Conservation (phyloP, 441 rosid species). For the Corymbia calophylla region DNA sequence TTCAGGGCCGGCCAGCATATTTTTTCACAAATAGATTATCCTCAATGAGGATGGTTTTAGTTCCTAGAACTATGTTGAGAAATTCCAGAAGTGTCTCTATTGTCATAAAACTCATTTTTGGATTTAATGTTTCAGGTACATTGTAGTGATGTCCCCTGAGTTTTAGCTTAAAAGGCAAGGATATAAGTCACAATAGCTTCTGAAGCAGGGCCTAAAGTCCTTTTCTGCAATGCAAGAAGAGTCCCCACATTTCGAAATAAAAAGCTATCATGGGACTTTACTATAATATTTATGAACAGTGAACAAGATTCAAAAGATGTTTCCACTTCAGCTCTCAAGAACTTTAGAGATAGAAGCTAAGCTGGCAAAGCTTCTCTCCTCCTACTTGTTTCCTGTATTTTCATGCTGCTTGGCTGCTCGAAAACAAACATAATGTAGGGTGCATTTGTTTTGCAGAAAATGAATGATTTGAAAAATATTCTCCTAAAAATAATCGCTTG, state of each 20-base stretch:
- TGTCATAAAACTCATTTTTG: background rate
- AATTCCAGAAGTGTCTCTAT: background rate
- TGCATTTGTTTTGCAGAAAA: too few species aligned
- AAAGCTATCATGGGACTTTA: background rate
- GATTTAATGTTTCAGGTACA: accelerated
- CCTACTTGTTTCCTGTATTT: background rate
- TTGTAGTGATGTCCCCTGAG: background rate
- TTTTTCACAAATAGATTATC: background rate
- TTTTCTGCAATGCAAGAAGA: background rate
- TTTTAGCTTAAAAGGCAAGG: background rate
- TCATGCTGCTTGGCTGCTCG: background rate
- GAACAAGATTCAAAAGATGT: background rate
- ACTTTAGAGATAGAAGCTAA: background rate
- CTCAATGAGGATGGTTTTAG: background rate
- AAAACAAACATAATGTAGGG: background rate
- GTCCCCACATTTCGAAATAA: background rate
- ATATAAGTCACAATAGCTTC: background rate
- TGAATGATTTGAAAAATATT: too few species aligned
- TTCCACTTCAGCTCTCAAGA: background rate
- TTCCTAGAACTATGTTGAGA: background rate
- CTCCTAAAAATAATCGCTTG: too few species aligned
- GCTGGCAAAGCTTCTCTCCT: background rate
- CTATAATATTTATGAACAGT: background rate
- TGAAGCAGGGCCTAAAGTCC: background rate
- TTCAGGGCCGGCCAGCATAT: background rate